These are phyloP conservation scores for Salix suchowensis DNA, from an alignment of 345 rosid species.

Conservation along the genomic window DNA sequence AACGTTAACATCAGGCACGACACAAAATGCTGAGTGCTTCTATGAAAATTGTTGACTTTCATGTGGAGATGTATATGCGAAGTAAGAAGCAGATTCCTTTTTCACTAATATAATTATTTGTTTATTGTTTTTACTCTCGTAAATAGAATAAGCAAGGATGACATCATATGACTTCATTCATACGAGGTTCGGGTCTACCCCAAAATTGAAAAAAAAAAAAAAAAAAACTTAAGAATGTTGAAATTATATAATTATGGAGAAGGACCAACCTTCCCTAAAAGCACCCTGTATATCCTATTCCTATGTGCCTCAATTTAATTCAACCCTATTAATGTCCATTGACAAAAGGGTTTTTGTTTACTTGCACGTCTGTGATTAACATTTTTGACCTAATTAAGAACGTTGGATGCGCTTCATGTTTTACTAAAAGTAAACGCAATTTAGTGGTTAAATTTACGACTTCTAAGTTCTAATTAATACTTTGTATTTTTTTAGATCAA, in stretches of 20 bases:
- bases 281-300: neutral
- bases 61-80: neutral
- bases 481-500: neutral
- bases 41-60: neutral
- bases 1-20: neutral
- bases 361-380: neutral
- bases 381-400: neutral
- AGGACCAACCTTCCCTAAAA: neutral
- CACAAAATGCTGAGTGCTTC: neutral
- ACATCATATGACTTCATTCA: neutral
- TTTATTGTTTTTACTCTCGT: neutral
- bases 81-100: neutral
- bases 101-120: neutral
- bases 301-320: neutral
- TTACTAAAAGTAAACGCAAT: neutral
- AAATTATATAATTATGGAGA: neutral
- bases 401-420: neutral
- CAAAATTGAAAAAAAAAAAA: neutral
- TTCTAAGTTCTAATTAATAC: neutral
- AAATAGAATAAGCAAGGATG: neutral
- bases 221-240: neutral
- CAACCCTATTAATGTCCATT: neutral
- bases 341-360: neutral
- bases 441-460: neutral
- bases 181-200: neutral